phyloP scores from a whole-genome alignment of 768 basidiomycete species.

The Lenzites betulinus region DNA sequence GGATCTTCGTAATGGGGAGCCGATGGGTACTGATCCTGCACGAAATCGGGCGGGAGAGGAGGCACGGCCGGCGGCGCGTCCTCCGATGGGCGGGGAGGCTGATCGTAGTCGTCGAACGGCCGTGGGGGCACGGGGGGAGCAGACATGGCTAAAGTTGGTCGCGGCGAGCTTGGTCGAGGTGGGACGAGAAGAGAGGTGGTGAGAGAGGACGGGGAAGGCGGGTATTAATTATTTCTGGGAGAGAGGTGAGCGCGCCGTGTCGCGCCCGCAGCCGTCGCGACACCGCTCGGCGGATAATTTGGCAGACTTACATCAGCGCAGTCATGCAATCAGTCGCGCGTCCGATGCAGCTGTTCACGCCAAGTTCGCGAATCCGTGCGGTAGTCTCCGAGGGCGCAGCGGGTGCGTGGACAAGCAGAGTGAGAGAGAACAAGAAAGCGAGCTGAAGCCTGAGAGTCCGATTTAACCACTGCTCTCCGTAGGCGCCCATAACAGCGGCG shows the following conservation, averaged over 20 bases:
- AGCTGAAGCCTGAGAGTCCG: too few relatives aligned
- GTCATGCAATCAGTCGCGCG: not conserved
- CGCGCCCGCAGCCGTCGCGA: not conserved
- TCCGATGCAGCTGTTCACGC: not conserved
- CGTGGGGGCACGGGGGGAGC: slow-evolving; percentile 32
- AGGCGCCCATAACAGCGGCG: too few relatives aligned
- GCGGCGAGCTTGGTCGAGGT: not conserved
- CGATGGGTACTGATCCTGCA: slow-evolving; percentile 34
- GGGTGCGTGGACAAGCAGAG: too few relatives aligned
- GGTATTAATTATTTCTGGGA: not conserved
- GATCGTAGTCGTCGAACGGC: slow-evolving; percentile 29
- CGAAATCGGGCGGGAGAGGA: slow-evolving; percentile 47
- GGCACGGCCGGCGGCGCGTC: slow-evolving; percentile 48
- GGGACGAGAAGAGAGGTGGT: not conserved
- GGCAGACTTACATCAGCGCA: not conserved
- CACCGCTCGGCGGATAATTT: not conserved
- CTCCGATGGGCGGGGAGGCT: not conserved
- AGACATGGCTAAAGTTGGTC: slow-evolving; percentile 10
- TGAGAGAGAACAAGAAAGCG: too few relatives aligned
- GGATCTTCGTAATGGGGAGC: slow-evolving; percentile 56
- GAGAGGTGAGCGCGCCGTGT: not conserved
- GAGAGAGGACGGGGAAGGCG: not conserved
- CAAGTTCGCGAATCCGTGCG: too few relatives aligned
- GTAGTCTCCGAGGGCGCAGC: too few relatives aligned
- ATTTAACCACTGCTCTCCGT: too few relatives aligned